Evolutionary conservation across 2,329 filamentous ascomycete genomes (phyloP), one percentile per base, ranked within the genome.

Genomic region (Aspergillus sp.): DNA sequence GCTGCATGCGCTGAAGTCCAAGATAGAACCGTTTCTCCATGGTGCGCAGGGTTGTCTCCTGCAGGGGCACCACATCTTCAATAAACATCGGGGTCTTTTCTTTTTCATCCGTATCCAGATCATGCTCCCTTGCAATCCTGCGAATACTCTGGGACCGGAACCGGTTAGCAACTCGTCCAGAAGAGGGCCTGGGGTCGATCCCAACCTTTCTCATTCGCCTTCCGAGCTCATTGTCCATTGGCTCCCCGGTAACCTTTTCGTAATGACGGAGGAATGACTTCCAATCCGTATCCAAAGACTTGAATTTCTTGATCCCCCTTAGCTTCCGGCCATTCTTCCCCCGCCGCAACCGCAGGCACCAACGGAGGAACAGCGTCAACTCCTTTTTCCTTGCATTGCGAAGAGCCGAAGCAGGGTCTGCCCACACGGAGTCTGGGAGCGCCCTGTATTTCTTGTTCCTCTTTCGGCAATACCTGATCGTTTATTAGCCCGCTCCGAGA

Each of bases 261-360:
- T 47, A 25, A 21, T 47, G 31, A 20, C 31, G 31, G 31, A 47
- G 45, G 17, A 47, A 38, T 21, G 11, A 20, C 45, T 47, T 47
- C 32, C 17, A 44, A 38, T 47, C 45, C 2, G 32, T 47, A 47
- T 47, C 45, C 16, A 47, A 47, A 10, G 32, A 38, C 6, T 21
- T 47, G 31, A 21, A 19, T 47, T 47, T 47, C 45, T 47, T 47
- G 19, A 47, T 47, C 3, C 45, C 32, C 31, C n/a, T 47, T 21
- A 47, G 45, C 45, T 38, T 47, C 17, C 31, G 16, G 45, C 45
- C 31, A 47, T 47, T 38, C 45, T 47, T 47, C 32, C 17, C 32
- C 5, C 11, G 11, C 45, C 11, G 17, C 32, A 47, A 47, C 9
- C 32, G 9, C 2, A 47, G 32, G 31, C 32, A 47, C 45, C 31